Evolutionary conservation across 495 filamentous ascomycete species (phyloP), one percentile per base, ranked within the genome.

Genomic region (Penicillium simplicissimum): DNA sequence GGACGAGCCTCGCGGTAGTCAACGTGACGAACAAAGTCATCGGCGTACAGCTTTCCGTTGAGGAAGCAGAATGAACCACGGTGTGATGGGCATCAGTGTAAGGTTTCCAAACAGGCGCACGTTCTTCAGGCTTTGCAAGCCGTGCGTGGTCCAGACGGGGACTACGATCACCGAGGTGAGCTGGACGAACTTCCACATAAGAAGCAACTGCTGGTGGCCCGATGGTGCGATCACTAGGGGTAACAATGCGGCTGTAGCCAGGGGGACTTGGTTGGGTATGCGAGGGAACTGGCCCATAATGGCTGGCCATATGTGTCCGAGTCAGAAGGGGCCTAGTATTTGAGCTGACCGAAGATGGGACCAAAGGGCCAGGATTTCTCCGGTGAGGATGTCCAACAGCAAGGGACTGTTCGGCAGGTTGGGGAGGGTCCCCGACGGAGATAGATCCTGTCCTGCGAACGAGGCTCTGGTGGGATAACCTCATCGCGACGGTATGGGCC

Each of bases 21-120:
- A 68, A 79, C 61, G 34, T 67, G 66, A 57, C 74, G 76, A 55
- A 78, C 69, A 58, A 79, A 78, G 57, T 64, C 74, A 58, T 76
- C 71, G 9, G 76, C 75, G 62, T 79, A 77, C 17, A 70, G 58
- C 25, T 66, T 69, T 28, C 69, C 71, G 34, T 64, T 63, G 8
- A 57, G 35, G 63, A 57, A 23, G 54, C 37, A 31, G 62, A 64
- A 57, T 66, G 54, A 17, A 64, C 51, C 40, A 68, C 42, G 57
- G 55, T 33, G 23, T 61, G 56, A 25, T 47, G 56, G 8, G 62
- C 64, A 61, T 69, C 47, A 60, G 63, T 55, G 48, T 54, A 59
- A 57, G 28, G 53, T 31, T 58, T 55, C 60, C 62, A 66, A 25
- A 52, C 25, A 25, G 64, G 38, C 4, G 45, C 33, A 8, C 67